Conservation (phyloP, 2,329 filamentous ascomycete species). For the Chaetomium globosum region DNA sequence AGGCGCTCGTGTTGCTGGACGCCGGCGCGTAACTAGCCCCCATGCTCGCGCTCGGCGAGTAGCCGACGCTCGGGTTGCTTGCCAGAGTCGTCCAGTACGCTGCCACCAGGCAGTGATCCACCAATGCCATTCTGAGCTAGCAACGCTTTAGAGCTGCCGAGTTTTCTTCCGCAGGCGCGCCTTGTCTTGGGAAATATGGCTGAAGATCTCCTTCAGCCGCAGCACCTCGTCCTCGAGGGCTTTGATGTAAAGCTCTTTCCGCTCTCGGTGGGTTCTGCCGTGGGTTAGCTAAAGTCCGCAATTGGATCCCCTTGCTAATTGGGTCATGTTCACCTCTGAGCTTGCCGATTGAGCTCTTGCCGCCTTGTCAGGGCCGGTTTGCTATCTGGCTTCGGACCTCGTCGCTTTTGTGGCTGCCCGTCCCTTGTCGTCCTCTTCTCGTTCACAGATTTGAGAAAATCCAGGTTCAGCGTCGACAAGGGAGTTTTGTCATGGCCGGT, state of each 20-base stretch:
- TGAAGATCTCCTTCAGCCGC: conserved; percentile 82
- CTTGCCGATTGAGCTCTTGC: conserved; percentile 93
- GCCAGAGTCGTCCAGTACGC: conserved; percentile 48
- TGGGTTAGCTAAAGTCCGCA: neutral
- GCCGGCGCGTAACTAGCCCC: conserved; percentile 62
- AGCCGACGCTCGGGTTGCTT: conserved; percentile 52
- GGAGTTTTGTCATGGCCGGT: conserved; percentile 46
- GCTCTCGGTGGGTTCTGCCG: conserved; percentile 86
- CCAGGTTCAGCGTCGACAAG: conserved; percentile 54
- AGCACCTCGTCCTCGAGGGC: conserved; percentile 89
- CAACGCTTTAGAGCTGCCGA: conserved; percentile 64
- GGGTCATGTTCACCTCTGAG: conserved; percentile 65
- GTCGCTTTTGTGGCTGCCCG: conserved; percentile 81
- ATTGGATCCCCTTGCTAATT: too few species aligned
- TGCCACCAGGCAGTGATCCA: conserved; percentile 37
- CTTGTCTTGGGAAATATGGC: conserved; percentile 73
- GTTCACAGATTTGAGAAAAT: conserved; percentile 66
- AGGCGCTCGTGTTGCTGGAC: conserved; percentile 45
- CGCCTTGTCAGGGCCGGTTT: conserved; percentile 89
- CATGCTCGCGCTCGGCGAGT: conserved; percentile 59
- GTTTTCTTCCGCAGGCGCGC: conserved; percentile 79
- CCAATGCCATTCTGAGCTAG: conserved; percentile 58
- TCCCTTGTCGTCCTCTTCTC: conserved; percentile 83
- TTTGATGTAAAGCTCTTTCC: conserved; percentile 96
- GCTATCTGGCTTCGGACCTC: conserved; percentile 94